Conservation (phyloP, 441 rosid species). For the Erodium moschatum region DNA sequence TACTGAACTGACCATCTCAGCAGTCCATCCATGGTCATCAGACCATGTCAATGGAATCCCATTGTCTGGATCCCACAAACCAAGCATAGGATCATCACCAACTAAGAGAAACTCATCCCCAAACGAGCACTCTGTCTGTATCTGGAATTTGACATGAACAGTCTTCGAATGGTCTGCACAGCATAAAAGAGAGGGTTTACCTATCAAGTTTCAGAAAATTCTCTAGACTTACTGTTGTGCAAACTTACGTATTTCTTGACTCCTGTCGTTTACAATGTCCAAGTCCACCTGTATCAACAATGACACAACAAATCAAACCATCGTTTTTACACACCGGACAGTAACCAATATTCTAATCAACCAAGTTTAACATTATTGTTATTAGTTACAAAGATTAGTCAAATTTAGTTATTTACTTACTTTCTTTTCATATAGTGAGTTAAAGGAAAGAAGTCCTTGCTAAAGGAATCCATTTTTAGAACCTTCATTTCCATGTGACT, state of each 20-base stretch:
- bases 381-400: not conserved
- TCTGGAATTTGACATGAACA: constrained; percentile 52
- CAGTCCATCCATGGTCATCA: constrained; percentile 67
- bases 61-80: constrained; percentile 58
- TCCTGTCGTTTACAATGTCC: not conserved
- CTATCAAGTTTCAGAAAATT: not conserved
- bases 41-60: constrained; percentile 77
- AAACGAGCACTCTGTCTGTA: constrained; percentile 61
- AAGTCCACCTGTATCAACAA: not conserved
- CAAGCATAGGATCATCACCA: constrained; percentile 68
- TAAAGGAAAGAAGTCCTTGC: not conserved
- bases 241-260: not conserved
- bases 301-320: not conserved
- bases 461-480: not conserved
- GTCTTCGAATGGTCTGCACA: constrained; percentile 36
- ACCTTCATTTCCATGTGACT: not conserved
- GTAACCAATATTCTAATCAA: not conserved
- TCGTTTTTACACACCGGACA: too few relatives aligned
- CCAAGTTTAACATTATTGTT: not conserved
- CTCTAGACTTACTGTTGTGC: not conserved
- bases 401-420: too few relatives aligned
- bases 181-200: constrained; percentile 3
- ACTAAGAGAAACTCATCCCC: constrained; percentile 67
- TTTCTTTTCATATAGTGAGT: not conserved
- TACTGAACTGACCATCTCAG: constrained; percentile 42